These are phyloP conservation scores for Corymbia maculata DNA, from an alignment of 345 rosid genomes.

Conservation along the genomic window DNA sequence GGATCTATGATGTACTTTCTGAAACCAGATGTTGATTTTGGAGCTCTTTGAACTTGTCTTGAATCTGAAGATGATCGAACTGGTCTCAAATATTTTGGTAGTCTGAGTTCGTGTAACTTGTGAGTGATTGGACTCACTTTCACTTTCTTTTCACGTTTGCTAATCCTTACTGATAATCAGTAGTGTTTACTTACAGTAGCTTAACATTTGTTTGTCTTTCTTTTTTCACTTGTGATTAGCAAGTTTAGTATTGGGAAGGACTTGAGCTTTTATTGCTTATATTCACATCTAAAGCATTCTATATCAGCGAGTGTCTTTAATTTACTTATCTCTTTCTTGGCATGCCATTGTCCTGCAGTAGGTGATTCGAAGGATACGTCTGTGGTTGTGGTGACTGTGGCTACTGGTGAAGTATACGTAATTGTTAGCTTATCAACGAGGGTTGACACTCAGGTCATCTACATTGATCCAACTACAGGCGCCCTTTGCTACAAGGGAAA, in stretches of 20 bases:
- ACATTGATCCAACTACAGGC: constrained; percentile 88
- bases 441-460: constrained; percentile 68
- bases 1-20: not conserved
- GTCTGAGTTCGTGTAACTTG: not conserved
- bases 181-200: not conserved
- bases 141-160: not conserved
- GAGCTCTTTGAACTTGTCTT: not conserved
- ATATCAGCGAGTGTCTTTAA: not conserved
- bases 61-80: not conserved
- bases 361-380: constrained; percentile 67
- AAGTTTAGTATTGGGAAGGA: not conserved
- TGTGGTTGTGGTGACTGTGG: constrained; percentile 61
- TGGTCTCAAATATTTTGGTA: not conserved
- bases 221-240: not conserved
- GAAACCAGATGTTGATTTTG: not conserved
- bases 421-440: constrained; percentile 54
- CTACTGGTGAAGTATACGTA: constrained; percentile 70
- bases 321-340: not conserved
- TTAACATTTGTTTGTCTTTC: not conserved
- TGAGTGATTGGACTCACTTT: not conserved
- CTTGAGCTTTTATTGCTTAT: not conserved
- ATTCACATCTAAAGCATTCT: not conserved
- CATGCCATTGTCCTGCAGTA: constrained; percentile 8
- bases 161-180: not conserved
- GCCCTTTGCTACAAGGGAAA: constrained; percentile 54